Evolutionary conservation across 768 basidiomycete genomes (phyloP).

Genomic region (Botryobasidium botryosum): DNA sequence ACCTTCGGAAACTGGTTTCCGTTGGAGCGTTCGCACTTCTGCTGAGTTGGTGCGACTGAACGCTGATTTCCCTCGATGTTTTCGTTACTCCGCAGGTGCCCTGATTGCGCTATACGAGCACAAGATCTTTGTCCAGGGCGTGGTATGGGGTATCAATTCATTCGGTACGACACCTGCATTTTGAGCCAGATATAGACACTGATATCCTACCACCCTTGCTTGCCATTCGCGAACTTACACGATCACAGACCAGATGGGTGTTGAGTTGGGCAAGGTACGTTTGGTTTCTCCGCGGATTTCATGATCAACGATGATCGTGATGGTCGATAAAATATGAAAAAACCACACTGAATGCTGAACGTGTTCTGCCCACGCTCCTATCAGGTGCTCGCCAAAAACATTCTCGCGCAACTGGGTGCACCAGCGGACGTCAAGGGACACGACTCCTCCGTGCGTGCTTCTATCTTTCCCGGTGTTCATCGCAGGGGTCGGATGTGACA

Average conservation of each 20-base stretch:
- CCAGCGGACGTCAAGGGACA: conserved; percentile 71
- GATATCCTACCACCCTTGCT: background rate
- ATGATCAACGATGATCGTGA: background rate
- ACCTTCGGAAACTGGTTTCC: no score
- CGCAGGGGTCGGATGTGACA: no score
- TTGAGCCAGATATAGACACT: background rate
- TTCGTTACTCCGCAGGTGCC: conserved; percentile 43
- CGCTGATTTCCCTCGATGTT: background rate
- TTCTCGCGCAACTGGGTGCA: conserved; percentile 70
- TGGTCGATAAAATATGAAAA: background rate
- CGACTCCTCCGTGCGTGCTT: conserved; percentile 63
- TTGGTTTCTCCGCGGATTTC: background rate
- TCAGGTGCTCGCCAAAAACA: conserved; percentile 85
- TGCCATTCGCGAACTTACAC: no score
- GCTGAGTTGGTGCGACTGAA: background rate
- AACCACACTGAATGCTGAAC: background rate
- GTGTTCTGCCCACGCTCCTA: no score
- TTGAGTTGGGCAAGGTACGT: conserved; percentile 75
- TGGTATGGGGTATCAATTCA: conserved; percentile 97
- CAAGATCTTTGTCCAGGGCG: conserved; percentile 97
- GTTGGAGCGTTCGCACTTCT: no score
- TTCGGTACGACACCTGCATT: conserved; percentile 43
- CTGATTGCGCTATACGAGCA: conserved; percentile 90
- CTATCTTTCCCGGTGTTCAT: background rate
- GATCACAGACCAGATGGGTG: conserved; percentile 88